Evolutionary conservation across 2,329 filamentous ascomycete genomes (phyloP), one percentile per base, ranked within the genome.

Genomic region (Cordyceps cicadae): DNA sequence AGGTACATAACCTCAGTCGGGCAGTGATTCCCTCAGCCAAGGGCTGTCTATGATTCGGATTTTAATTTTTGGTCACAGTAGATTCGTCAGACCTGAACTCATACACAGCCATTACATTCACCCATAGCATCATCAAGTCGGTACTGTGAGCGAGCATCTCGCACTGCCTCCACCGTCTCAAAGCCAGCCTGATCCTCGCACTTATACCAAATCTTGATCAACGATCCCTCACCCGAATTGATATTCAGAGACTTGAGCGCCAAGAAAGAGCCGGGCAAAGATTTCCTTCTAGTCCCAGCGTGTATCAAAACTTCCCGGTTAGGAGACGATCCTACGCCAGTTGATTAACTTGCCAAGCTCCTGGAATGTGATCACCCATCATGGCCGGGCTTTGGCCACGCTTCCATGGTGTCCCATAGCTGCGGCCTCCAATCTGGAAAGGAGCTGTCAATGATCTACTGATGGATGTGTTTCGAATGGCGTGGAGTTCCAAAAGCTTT

Each of bases 361-460:
- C 19, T 50, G 54, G 54, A 57, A 57, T 57, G 54, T 29, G 54
- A 57, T 50, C 54, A 57, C n/a, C 26, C 54, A 57, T 57, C 54
- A 57, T 49, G 29, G 54, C 41, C 32, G 41, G 2, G 1, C 29
- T 8, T 3, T 29, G 17, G 45, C 14, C 39, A 24, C 26, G 21
- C 43, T 29, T 49, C 54, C 12, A 12, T 39, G n/a, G 24, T n/a
- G 3, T 45, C 26, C 54, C 54, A 49, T 56, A 21, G 48, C 43
- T 49, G 43, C 17, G 41, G 8, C 34, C 19, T 49, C 45, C 11
- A 34, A 41, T 41, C 9, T 50, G 34, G 54, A 57, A 57, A 57
- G 8, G 54, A 57, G 50, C 54, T 26, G 54, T 41, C 12, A 12
- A 41, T 50, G 29, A 46, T 46, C 43, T 46, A 19, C 43, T 24